A percentile compares a stretch with the other conserved stretches of the same genome.
These are phyloP conservation scores for Botryotinia globosa DNA, from an alignment of 2,329 filamentous ascomycete genomes.

Conservation along the genomic window DNA sequence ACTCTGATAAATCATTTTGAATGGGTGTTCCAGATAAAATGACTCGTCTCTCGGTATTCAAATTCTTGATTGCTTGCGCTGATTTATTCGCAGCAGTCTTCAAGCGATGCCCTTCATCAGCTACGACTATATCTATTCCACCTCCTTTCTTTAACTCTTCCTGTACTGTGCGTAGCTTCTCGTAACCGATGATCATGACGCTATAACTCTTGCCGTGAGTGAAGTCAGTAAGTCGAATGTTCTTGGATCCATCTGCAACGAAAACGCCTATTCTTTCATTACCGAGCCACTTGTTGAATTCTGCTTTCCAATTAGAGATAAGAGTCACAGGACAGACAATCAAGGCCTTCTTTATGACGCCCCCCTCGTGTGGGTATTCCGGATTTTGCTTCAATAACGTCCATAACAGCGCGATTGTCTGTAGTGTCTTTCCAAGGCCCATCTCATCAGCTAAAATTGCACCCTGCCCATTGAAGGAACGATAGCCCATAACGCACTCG, in stretches of 20 bases:
- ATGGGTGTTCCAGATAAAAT: slow-evolving; percentile 73
- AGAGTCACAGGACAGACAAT: slow-evolving; percentile 72
- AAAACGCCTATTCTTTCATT: slow-evolving; percentile 68
- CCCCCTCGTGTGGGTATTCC: slow-evolving; percentile 50
- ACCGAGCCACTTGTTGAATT: slow-evolving; percentile 72
- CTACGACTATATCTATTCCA: slow-evolving; percentile 81
- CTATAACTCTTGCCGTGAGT: slow-evolving; percentile 66
- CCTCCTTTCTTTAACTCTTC: slow-evolving; percentile 61
- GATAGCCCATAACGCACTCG: slow-evolving; percentile 73
- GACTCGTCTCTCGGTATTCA: slow-evolving; percentile 62
- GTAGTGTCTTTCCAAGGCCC: slow-evolving; percentile 71
- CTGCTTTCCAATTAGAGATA: slow-evolving; percentile 70
- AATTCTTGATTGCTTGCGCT: slow-evolving; percentile 82
- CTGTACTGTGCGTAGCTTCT: slow-evolving; percentile 63
- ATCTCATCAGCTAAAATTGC: slow-evolving; percentile 74
- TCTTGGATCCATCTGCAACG: slow-evolving; percentile 55
- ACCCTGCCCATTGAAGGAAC: slow-evolving; percentile 62
- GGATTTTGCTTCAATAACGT: slow-evolving; percentile 71
- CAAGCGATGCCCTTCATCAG: slow-evolving; percentile 94
- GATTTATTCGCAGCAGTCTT: slow-evolving; percentile 95
- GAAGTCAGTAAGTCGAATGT: slow-evolving; percentile 62
- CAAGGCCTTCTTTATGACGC: slow-evolving; percentile 66
- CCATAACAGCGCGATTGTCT: slow-evolving; percentile 70
- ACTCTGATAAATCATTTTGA: slow-evolving; percentile 91
- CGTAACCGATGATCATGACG: slow-evolving; percentile 72